These are phyloP conservation scores for Astragalus membranaceus DNA, from an alignment of 306 rosid genomes.

Conservation along the genomic window DNA sequence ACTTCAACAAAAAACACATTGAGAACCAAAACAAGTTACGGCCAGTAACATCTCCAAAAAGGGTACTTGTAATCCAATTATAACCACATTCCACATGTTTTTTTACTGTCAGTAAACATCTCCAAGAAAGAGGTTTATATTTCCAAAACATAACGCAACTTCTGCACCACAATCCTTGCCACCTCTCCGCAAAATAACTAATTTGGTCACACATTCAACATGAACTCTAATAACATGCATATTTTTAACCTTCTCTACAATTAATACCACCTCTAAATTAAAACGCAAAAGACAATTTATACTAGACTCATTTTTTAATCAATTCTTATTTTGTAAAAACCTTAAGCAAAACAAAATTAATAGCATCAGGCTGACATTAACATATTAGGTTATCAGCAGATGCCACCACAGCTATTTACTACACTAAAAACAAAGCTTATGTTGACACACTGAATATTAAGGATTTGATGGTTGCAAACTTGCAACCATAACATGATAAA, in stretches of 20 bases:
- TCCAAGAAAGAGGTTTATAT: not conserved
- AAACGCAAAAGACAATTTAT: not conserved
- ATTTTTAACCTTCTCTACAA: not conserved
- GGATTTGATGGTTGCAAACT: not conserved
- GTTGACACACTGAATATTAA: not conserved
- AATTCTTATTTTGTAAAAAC: not conserved
- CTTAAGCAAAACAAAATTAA: not conserved
- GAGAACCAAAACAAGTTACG: too few relatives aligned
- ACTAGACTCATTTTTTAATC: not conserved
- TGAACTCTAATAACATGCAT: too few relatives aligned
- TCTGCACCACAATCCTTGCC: not conserved
- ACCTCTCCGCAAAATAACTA: too few relatives aligned
- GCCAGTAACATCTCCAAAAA: too few relatives aligned
- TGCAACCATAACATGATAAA: conserved; percentile 11
- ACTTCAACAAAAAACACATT: too few relatives aligned
- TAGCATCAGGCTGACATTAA: not conserved
- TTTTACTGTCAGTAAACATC: too few relatives aligned
- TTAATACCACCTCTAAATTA: not conserved
- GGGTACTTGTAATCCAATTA: too few relatives aligned
- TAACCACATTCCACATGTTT: too few relatives aligned
- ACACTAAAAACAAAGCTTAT: not conserved
- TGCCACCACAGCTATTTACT: too few relatives aligned
- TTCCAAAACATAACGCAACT: not conserved
- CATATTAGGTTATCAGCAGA: too few relatives aligned
- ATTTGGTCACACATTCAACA: too few relatives aligned